These are phyloP conservation scores for Amanita inopinata DNA, from an alignment of 768 basidiomycete genomes.

Conservation along the genomic window DNA sequence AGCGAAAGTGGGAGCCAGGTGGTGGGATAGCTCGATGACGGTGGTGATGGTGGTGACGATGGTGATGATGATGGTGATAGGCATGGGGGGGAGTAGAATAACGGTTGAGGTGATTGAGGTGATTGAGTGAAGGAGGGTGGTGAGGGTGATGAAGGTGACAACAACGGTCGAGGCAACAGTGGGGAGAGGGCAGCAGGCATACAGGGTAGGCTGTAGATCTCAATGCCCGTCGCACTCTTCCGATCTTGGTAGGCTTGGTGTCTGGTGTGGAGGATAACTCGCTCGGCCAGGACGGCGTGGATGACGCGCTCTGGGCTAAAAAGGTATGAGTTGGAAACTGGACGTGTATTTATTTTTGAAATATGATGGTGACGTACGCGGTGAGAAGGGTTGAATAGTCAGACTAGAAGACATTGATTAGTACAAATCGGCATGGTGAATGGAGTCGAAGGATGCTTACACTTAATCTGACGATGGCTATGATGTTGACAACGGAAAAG, in stretches of 20 bases:
- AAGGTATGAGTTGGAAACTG: background rate
- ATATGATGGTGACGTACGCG: background rate
- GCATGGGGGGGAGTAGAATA: too few species aligned
- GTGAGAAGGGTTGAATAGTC: conserved; percentile 6
- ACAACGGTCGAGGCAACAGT: too few species aligned
- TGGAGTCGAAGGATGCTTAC: background rate
- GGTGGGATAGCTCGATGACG: too few species aligned
- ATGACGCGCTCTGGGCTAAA: conserved; percentile 6
- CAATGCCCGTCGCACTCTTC: background rate
- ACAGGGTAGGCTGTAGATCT: too few species aligned
- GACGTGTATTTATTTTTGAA: background rate
- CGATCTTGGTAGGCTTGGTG: conserved; percentile 3
- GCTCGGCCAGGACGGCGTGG: conserved; percentile 5
- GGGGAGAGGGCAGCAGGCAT: too few species aligned
- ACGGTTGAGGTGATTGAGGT: too few species aligned
- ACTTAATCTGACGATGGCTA: conserved; percentile 2
- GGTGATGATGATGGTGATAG: too few species aligned
- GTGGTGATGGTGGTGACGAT: too few species aligned
- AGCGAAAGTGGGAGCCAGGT: too few species aligned
- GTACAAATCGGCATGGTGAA: background rate
- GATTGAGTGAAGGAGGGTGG: too few species aligned
- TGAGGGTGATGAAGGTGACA: too few species aligned
- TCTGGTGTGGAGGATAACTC: conserved; percentile 2
- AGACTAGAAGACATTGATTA: background rate
- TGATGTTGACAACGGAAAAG: conserved; percentile 8